Evolutionary conservation across 768 basidiomycete species (phyloP).

Genomic region (Boletus barrowsii): DNA sequence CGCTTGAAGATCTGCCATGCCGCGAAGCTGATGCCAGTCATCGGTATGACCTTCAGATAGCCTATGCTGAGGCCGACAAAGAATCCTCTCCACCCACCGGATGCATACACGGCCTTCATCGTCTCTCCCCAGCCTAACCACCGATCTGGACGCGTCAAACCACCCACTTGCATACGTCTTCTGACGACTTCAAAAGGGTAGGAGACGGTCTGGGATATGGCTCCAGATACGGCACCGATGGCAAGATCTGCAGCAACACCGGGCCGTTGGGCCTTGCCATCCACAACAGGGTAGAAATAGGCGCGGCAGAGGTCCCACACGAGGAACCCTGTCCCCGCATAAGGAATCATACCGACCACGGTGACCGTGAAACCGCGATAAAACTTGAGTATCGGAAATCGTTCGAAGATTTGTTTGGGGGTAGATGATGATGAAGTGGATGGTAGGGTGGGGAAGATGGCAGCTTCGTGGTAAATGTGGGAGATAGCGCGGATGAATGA

Average conservation of each 20-base stretch:
- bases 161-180: constrained; percentile 93
- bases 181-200: constrained; percentile 95
- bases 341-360: constrained; percentile 88
- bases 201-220: constrained; percentile 80
- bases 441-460: constrained; percentile 25
- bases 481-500: constrained; percentile 54
- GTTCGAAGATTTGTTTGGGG: constrained; percentile 43
- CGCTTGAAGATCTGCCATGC: constrained; percentile 68
- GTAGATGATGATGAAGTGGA: constrained; percentile 12
- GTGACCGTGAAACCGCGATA: constrained; percentile 98
- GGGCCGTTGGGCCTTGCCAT: constrained; percentile 38
- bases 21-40: constrained; percentile 90
- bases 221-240: constrained; percentile 85
- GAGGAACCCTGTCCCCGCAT: constrained; percentile 93
- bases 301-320: constrained; percentile 81
- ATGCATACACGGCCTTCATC: constrained; percentile 57
- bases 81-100: constrained; percentile 82
- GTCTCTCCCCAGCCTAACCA: constrained; percentile 83
- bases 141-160: constrained; percentile 69
- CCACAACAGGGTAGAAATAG: constrained; percentile 47
- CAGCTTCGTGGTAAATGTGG: constrained; percentile 70
- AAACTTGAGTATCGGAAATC: constrained; percentile 80
- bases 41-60: constrained; percentile 91
- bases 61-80: constrained; percentile 90
- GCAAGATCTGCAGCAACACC: constrained; percentile 63